A percentile compares a stretch with the other conserved stretches of the same genome.
phyloP scores from a whole-genome alignment of 208 protist species.

The Leishmania mexicana region DNA sequence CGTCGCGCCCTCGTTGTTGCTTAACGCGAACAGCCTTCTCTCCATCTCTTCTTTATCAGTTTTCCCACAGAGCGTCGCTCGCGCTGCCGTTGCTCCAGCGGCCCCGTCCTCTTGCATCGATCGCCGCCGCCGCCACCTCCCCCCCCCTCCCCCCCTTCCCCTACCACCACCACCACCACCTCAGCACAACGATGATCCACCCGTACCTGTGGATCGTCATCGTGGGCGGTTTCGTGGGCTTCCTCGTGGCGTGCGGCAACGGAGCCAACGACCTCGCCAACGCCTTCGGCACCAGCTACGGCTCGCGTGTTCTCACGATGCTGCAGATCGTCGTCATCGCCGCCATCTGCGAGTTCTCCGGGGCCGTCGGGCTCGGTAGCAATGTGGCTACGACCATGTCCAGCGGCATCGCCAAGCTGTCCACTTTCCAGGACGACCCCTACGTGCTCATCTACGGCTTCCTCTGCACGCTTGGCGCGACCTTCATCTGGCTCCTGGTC shows the following conservation, averaged over 20 bases:
- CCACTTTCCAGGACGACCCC: conserved; percentile 48
- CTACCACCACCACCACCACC: not conserved
- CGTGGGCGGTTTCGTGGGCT: conserved; percentile 62
- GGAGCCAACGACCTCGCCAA: conserved; percentile 92
- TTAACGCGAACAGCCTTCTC: too few relatives aligned
- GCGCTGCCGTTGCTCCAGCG: too few relatives aligned
- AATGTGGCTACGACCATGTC: conserved; percentile 67
- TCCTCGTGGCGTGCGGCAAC: conserved; percentile 75
- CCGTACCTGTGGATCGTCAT: conserved; percentile 80
- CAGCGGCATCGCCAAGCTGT: conserved; percentile 57
- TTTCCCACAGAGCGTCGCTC: not conserved
- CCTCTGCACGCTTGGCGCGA: conserved; percentile 48
- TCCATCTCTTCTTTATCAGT: too few relatives aligned
- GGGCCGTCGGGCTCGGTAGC: conserved; percentile 61
- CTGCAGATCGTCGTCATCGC: conserved; percentile 76
- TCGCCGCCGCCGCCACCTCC: not conserved
- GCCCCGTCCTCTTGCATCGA: not conserved
- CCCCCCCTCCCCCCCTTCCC: not conserved
- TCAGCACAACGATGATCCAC: conserved; percentile 32
- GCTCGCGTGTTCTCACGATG: conserved; percentile 66
- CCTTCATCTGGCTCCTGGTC: conserved; percentile 58
- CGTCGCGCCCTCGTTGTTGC: too few relatives aligned
- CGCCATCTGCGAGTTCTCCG: conserved; percentile 69
- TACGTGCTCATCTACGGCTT: conserved; percentile 84
- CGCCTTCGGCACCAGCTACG: conserved; percentile 87